Conservation (phyloP, 139 green algal genomes). For the Parachlorella kessleri region DNA sequence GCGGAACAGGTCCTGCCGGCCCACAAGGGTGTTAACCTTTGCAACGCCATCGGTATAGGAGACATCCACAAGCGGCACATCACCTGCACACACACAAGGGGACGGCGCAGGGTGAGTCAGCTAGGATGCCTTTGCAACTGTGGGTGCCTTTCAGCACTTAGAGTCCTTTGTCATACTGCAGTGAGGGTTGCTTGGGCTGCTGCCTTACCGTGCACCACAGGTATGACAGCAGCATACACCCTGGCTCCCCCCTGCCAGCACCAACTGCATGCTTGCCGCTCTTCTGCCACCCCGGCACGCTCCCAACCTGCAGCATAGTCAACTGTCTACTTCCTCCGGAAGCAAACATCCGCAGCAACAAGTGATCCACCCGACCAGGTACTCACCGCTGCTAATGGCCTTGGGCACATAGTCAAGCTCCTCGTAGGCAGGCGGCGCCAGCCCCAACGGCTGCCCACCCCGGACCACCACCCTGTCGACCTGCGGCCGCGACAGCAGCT, state of each 20-base stretch:
- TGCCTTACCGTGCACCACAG: background rate
- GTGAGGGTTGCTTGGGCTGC: background rate
- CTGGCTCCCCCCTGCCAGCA: background rate
- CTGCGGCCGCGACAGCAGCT: conserved; percentile 67
- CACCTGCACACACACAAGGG: background rate
- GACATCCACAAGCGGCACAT: conserved; percentile 23
- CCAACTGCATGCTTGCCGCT: background rate
- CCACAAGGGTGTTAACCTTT: background rate
- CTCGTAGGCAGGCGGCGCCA: conserved; percentile 37
- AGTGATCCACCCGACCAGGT: background rate
- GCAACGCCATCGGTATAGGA: conserved; percentile 9
- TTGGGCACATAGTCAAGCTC: conserved; percentile 50
- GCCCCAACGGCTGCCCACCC: conserved; percentile 26
- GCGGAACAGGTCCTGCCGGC: background rate
- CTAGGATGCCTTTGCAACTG: background rate
- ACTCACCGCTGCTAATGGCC: conserved; percentile 20
- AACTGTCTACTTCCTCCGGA: background rate
- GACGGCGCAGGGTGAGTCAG: background rate
- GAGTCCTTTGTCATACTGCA: background rate
- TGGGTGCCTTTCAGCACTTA: too few species aligned
- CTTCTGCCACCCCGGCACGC: background rate
- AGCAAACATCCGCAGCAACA: background rate
- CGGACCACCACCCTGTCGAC: conserved; percentile 48
- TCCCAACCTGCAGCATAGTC: background rate
- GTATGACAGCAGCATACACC: background rate